A percentile compares a stretch with the other conserved stretches of the same genome.
Evolutionary conservation across 768 basidiomycete species (phyloP).

Genomic region (Pleurotus citrinopileatus): DNA sequence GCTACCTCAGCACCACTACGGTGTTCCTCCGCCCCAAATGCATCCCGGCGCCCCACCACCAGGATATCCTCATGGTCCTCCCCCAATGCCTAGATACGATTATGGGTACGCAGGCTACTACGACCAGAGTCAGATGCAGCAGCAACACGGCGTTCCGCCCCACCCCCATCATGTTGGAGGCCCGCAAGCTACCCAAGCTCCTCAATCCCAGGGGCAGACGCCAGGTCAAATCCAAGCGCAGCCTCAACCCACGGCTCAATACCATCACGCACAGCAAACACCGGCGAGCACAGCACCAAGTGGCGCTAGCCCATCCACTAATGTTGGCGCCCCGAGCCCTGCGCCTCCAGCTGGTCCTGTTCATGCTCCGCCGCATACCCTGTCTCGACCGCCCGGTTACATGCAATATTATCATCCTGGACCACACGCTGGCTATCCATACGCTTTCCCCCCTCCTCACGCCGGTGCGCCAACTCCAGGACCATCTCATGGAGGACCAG

Average conservation of each 20-base stretch:
- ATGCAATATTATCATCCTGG: constrained; percentile 10
- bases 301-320: neutral
- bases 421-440: constrained; percentile 15
- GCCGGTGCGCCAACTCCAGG: constrained; percentile 3
- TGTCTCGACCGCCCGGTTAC: constrained; percentile 7
- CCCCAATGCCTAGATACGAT: constrained; percentile 11
- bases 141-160: constrained; percentile 16
- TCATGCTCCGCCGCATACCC: constrained; percentile 11
- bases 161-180: constrained; percentile 1
- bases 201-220: neutral
- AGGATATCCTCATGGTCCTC: constrained; percentile 12
- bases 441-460: constrained; percentile 14
- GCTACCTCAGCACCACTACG: constrained; percentile 10
- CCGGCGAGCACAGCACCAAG: neutral
- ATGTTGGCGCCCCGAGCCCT: constrained; percentile 10
- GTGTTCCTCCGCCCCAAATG: constrained; percentile 11
- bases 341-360: constrained; percentile 3
- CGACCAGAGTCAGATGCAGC: constrained; percentile 18
- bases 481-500: neutral
- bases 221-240: neutral
- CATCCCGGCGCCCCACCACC: constrained; percentile 12
- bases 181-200: neutral
- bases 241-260: neutral
- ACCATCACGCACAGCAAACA: neutral
- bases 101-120: constrained; percentile 14